These are phyloP conservation scores for Candida ulmi DNA, from an alignment of 805 yeast genomes.

Conservation along the genomic window DNA sequence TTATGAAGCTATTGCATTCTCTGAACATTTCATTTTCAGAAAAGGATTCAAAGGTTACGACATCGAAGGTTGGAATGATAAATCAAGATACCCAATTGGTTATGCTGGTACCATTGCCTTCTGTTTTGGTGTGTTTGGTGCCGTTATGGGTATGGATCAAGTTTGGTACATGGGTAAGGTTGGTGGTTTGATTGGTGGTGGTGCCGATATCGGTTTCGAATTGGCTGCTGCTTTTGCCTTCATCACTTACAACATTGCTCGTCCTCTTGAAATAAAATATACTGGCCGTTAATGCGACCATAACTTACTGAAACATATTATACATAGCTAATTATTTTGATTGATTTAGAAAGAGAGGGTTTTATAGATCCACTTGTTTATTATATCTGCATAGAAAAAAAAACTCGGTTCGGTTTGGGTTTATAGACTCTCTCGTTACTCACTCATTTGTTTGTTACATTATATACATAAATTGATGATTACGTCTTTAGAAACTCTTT, in stretches of 20 bases:
- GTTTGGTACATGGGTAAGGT: conserved; percentile 76
- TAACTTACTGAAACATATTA: too few species aligned
- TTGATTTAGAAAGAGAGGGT: not conserved
- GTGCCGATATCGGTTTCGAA: conserved; percentile 88
- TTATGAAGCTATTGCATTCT: conserved; percentile 67
- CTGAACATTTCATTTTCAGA: conserved; percentile 81
- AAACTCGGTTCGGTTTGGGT: not conserved
- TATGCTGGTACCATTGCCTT: conserved; percentile 73
- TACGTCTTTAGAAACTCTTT: too few species aligned
- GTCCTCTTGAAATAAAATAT: conserved; percentile 66
- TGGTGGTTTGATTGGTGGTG: conserved; percentile 57
- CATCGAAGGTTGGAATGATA: conserved; percentile 54
- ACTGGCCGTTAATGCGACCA: conserved; percentile 31
- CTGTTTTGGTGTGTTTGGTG: conserved; percentile 81
- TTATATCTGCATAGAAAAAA: not conserved
- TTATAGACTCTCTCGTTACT: not conserved
- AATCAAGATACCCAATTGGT: conserved; percentile 63
- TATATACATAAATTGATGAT: too few species aligned
- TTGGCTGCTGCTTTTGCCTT: conserved; percentile 64
- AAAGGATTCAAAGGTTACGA: conserved; percentile 58
- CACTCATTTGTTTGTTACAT: too few species aligned
- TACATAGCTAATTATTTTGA: not conserved
- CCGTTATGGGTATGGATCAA: conserved; percentile 83
- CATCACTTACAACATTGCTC: conserved; percentile 47
- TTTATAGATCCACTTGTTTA: not conserved